A percentile compares a stretch with the other conserved stretches of the same genome.
Conservation (phyloP, 202 grass and related monocot genomes). For the Miscanthus sacchariflorus region DNA sequence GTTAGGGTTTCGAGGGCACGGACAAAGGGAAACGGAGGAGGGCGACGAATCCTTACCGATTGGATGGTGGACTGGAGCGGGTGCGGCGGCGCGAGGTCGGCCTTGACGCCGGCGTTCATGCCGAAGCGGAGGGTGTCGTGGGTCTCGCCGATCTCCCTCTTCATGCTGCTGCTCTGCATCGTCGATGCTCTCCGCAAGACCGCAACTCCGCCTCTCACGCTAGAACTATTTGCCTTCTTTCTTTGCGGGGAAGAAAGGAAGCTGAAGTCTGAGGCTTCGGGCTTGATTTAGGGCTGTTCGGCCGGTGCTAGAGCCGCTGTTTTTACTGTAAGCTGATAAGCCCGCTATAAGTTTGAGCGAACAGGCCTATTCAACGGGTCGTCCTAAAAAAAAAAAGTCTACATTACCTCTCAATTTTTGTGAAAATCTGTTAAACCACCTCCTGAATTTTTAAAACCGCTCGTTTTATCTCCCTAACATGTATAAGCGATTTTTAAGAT, state of each 20-base stretch:
- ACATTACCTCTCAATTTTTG: too few relatives aligned
- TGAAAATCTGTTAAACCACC: too few relatives aligned
- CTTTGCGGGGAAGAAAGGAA: slow-evolving; percentile 47
- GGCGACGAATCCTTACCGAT: slow-evolving; percentile 42
- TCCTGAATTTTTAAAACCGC: too few relatives aligned
- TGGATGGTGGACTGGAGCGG: slow-evolving; percentile 68
- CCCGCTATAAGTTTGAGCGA: too few relatives aligned
- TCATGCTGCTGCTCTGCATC: slow-evolving; percentile 55
- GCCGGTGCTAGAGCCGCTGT: too few relatives aligned
- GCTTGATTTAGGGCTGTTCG: neutral
- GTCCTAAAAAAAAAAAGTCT: too few relatives aligned
- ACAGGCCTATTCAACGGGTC: too few relatives aligned
- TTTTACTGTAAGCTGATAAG: too few relatives aligned
- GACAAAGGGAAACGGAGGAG: neutral
- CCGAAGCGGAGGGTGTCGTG: slow-evolving; percentile 80
- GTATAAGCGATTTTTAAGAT: too few relatives aligned
- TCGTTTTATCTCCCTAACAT: too few relatives aligned
- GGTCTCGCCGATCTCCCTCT: slow-evolving; percentile 59
- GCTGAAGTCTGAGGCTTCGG: neutral
- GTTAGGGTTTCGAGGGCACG: slow-evolving; percentile 55
- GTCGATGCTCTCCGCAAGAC: neutral
- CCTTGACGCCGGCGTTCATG: slow-evolving; percentile 62
- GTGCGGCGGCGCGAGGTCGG: slow-evolving; percentile 62
- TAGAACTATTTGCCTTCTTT: slow-evolving; percentile 13
- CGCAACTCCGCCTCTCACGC: neutral